These are phyloP conservation scores for Yarrowia sp. DNA, from an alignment of 805 yeast genomes.

Conservation along the genomic window DNA sequence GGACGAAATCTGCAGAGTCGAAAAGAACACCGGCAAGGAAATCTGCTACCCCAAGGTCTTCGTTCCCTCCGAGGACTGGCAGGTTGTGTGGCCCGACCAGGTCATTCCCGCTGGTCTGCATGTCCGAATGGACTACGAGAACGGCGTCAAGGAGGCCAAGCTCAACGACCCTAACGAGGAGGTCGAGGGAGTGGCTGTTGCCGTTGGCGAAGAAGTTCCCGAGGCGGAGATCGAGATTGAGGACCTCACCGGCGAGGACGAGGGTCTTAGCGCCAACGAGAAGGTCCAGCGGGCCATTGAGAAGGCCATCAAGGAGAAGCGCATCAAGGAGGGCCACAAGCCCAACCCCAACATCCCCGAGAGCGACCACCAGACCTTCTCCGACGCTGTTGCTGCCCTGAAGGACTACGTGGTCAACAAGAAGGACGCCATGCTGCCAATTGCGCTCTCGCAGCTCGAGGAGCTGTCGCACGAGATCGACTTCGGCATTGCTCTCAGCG, in stretches of 20 bases:
- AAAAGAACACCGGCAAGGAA: conserved; percentile 16
- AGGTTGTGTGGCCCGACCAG: conserved; percentile 63
- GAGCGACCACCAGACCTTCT: conserved; percentile 3
- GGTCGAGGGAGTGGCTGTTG: conserved; percentile 26
- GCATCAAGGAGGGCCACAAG: conserved; percentile 9
- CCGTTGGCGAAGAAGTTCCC: conserved; percentile 15
- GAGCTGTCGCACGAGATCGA: conserved; percentile 24
- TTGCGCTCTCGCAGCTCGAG: neutral
- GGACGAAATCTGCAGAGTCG: conserved; percentile 6
- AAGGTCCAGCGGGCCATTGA: conserved; percentile 14
- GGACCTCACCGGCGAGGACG: conserved; percentile 8
- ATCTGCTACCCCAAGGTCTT: conserved; percentile 41
- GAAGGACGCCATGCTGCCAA: neutral
- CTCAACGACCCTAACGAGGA: conserved; percentile 43
- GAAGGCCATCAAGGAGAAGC: conserved; percentile 19
- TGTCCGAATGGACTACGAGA: conserved; percentile 67
- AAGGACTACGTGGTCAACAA: neutral
- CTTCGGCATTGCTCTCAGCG: conserved; percentile 19
- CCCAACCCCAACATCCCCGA: conserved; percentile 20
- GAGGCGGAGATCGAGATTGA: neutral
- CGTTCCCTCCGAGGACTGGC: conserved; percentile 66
- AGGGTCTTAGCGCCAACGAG: neutral
- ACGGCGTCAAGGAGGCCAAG: conserved; percentile 68
- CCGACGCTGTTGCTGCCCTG: conserved; percentile 1
- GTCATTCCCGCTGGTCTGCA: conserved; percentile 76